phyloP scores from a whole-genome alignment of 805 yeast genomes.

The Saccharomycopsis oosterbeekiorum region DNA sequence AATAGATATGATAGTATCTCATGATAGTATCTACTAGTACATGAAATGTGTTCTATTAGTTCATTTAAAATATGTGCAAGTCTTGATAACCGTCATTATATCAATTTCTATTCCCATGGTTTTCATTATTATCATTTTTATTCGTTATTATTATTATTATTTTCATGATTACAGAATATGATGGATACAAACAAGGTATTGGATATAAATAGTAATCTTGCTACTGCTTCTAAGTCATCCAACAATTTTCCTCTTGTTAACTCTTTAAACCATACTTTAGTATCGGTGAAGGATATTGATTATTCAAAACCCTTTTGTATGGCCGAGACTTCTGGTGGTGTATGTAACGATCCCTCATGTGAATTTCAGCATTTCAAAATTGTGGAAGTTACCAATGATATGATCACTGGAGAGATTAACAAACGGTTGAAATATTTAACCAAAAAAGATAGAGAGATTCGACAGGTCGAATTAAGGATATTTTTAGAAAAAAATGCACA shows the following conservation, averaged over 20 bases:
- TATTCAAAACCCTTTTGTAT: constrained; percentile 10
- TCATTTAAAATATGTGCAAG: too few relatives aligned
- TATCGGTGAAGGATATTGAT: constrained; percentile 9
- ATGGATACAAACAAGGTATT: background rate
- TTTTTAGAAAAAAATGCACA: background rate
- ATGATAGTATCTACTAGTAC: too few relatives aligned
- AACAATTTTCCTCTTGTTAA: background rate
- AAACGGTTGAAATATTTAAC: constrained; percentile 1
- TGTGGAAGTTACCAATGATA: constrained; percentile 5
- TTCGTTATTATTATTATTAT: background rate
- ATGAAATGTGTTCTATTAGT: background rate
- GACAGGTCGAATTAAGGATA: constrained; percentile 3
- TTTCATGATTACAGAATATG: background rate
- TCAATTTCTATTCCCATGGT: background rate
- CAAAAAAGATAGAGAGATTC: background rate
- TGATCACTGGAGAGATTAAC: constrained; percentile 5
- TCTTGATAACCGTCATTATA: background rate
- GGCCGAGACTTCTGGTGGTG: constrained; percentile 10
- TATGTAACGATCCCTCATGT: constrained; percentile 18
- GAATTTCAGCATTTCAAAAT: constrained; percentile 18
- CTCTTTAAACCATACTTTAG: background rate
- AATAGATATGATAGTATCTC: background rate
- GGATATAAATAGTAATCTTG: background rate
- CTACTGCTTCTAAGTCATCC: background rate
- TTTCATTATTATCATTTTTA: background rate